Evolutionary conservation across 176 grass and related monocot species (phyloP), one percentile per base, ranked within the genome.

Genomic region (Miscanthus lutarioriparius): DNA sequence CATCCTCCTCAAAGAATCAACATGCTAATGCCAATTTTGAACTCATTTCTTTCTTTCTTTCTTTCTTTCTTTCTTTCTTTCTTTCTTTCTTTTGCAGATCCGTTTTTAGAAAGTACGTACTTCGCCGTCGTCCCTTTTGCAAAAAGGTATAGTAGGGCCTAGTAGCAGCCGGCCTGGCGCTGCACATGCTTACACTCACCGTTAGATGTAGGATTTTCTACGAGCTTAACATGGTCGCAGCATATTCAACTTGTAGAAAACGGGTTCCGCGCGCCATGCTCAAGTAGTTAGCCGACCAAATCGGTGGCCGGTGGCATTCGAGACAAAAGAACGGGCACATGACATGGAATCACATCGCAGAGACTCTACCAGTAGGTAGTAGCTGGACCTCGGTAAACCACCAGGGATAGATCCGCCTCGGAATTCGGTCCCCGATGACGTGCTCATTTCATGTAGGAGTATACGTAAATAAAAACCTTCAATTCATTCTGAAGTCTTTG

Each of bases 221-320:
- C 2, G 2, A 39, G 4, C 61, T 25, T n/a, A 80, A 80, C 61
- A 44, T 80, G 87, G 58, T 77, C 62, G 7, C 12, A 27, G 20
- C 82, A 19, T 54, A 77, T 0, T 11, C 3, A 9, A 9, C 56
- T 25, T 61, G 56, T 25, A 26, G n/a, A 25, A 61, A 61, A 61
- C 10, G n/a, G 22, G 25, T 61, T 61, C n/a, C n/a, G 9, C 17
- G 19, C n/a, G 43, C 58, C 67, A 40, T 51, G 47, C 47, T 49
- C 47, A 47, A 47, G 44, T 15, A 76, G 61, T 67, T 80, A 59
- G 72, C 78, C 88, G 82, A 77, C 83, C 88, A 89, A 65, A 84
- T 70, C 17, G 41, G 51, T 53, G 56, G 72, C 74, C 79, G 79
- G 74, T 86, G 79, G 37, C 73, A 38, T 28, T 30, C n/a, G 15